Evolutionary conservation across 164 flowering plant species (phyloP).

Genomic region (Akebia trifoliata): DNA sequence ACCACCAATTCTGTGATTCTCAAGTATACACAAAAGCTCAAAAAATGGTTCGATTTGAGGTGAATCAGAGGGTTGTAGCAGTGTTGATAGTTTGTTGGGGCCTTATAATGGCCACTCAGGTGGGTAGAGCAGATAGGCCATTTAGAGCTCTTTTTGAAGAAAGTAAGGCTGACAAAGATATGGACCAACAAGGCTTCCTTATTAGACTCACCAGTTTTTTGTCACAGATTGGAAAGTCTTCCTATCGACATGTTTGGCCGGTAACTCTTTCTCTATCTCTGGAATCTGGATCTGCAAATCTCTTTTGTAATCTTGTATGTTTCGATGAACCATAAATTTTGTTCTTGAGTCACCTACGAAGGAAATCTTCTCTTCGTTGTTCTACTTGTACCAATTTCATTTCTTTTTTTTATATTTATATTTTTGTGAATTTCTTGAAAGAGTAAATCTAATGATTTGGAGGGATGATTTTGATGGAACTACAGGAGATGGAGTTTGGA

Average conservation of each 20-base stretch:
- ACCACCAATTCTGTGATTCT: too few relatives aligned
- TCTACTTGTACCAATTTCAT: background rate
- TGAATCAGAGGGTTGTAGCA: constrained; percentile 13
- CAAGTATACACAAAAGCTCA: too few relatives aligned
- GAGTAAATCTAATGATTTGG: background rate
- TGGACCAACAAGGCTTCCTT: constrained; percentile 9
- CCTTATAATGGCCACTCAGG: constrained; percentile 19
- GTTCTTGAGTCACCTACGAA: background rate
- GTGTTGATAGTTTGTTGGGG: constrained; percentile 22
- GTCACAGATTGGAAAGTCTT: constrained; percentile 31
- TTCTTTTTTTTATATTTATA: background rate
- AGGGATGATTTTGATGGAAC: background rate
- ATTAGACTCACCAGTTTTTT: constrained; percentile 23
- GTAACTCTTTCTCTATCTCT: constrained; percentile 15
- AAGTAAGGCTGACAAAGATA: constrained; percentile 10
- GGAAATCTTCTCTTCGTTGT: background rate
- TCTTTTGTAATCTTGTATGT: background rate
- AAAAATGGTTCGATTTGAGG: constrained; percentile 14
- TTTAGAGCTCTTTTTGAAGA: constrained; percentile 19
- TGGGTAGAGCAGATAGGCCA: constrained; percentile 33
- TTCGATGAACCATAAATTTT: background rate
- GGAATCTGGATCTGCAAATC: background rate
- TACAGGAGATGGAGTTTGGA: constrained; percentile 41
- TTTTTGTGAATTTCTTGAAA: background rate
- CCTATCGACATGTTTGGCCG: constrained; percentile 55